Percentiles rank a stretch among this genome's conserved stretches.
phyloP scores from a whole-genome alignment of 208 protist genomes.

The Crithidia fasciculata region DNA sequence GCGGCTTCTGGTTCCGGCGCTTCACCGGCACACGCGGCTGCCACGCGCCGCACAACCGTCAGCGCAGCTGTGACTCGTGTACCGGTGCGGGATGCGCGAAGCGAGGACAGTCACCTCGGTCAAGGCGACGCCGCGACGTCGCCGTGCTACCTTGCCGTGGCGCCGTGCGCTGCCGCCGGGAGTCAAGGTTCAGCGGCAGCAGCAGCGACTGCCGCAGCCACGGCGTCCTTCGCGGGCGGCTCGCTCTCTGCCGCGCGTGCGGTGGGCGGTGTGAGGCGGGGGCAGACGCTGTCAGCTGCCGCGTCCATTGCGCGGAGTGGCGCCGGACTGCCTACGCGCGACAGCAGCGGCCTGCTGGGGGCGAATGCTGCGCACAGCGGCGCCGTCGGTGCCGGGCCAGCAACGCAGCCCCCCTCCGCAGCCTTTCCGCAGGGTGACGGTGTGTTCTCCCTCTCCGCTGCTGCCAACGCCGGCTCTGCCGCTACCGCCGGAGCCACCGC shows the following conservation, averaged over 20 bases:
- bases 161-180: not conserved
- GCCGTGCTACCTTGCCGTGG: conserved; percentile 16
- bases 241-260: conserved; percentile 10
- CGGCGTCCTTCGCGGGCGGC: conserved; percentile 1
- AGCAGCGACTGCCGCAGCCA: not conserved
- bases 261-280: conserved; percentile 7
- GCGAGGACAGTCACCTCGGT: conserved; percentile 10
- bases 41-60: conserved; percentile 1
- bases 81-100: conserved; percentile 27
- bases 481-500: too few species aligned
- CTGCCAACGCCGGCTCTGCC: not conserved
- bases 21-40: not conserved
- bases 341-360: conserved; percentile 14
- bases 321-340: conserved; percentile 10
- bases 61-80: conserved; percentile 26
- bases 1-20: not conserved
- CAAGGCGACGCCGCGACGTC: conserved; percentile 6
- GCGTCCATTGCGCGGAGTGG: conserved; percentile 8
- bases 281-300: conserved; percentile 7
- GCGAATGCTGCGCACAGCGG: not conserved
- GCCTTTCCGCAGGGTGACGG: not conserved
- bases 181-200: not conserved
- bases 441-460: not conserved
- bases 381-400: not conserved
- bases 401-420: too few species aligned